These are phyloP conservation scores for Tetrahymena borealis DNA, from an alignment of 73 alveolate species.

Conservation along the genomic window DNA sequence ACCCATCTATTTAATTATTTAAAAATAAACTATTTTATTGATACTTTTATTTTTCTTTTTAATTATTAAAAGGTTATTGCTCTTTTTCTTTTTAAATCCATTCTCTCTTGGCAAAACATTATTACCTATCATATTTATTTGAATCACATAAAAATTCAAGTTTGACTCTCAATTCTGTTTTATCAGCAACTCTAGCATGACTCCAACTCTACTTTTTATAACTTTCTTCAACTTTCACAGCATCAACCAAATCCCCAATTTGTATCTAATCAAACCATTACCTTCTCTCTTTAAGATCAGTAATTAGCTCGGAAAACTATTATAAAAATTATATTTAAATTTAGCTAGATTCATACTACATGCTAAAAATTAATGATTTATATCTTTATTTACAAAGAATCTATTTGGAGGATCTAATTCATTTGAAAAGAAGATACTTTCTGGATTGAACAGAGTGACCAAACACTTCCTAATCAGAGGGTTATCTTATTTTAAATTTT, in stretches of 20 bases:
- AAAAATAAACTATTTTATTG: not conserved
- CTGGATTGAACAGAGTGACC: not conserved
- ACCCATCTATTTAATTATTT: not conserved
- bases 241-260: not conserved
- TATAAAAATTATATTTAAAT: too few relatives aligned
- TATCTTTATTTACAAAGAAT: not conserved
- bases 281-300: not conserved
- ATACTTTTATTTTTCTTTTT: too few relatives aligned
- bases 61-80: too few relatives aligned
- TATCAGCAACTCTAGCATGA: not conserved
- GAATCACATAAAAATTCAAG: not conserved
- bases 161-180: not conserved
- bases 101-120: too few relatives aligned
- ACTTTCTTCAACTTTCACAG: not conserved
- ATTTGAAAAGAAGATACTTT: not conserved
- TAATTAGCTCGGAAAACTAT: not conserved
- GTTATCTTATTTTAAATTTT: not conserved
- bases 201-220: not conserved
- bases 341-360: too few relatives aligned
- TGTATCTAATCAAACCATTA: not conserved
- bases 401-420: not conserved
- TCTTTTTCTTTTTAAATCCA: too few relatives aligned
- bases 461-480: not conserved
- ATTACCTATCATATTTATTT: not conserved
- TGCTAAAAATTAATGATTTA: too few relatives aligned